Base-by-base conservation (phyloP, 2,329 filamentous ascomycete genomes). In the Alternaria sp. region DNA sequence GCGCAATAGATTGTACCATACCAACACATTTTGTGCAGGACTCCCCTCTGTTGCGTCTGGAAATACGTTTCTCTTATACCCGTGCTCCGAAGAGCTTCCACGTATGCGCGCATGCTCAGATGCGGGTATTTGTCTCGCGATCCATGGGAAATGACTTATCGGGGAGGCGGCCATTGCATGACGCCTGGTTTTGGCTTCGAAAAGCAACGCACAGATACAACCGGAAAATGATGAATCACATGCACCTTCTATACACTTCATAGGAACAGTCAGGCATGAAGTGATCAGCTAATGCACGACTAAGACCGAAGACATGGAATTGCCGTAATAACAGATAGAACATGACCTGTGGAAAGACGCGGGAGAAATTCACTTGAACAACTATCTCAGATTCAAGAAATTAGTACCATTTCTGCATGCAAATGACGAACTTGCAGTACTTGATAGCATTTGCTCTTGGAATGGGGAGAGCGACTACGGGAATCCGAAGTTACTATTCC, bases 1-100 rank as follows among this genome's bases (percentile, higher is more conserved):
- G 77, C 79, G 74, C 72, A 78, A 72, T 81, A 80, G 79, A 81
- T 71, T 80, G 79, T 81, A 80, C 71, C 76, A 72, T 72, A 79
- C 69, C 69, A 73, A 71, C 63, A 72, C 61, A 60, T 71, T 75
- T 61, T 30, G 53, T 63, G 57, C 60, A 65, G 47, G 49, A 65
- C 62, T 51, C 56, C 30, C 54, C 49, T 60, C 54, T 49, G 58
- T 64, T 63, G 56, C 58, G 58, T n/a, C 43, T 44, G 45, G 23
- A 37, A 43, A 43, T 33, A 14, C 25, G 12, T 59, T 23, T 41
- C 25, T 20, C 5, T 23, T 23, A 4, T 23, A 5, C 28, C 25
- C 11, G 14, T 26, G 14, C 23, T 30, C 14, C 20, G n/a, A 21
- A 37, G 20, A 30, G 33, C 51, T 25, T 9, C 21, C 4, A 15